phyloP scores from a whole-genome alignment of 2,329 filamentous ascomycete genomes.

The Pezicula neosporulosa region DNA sequence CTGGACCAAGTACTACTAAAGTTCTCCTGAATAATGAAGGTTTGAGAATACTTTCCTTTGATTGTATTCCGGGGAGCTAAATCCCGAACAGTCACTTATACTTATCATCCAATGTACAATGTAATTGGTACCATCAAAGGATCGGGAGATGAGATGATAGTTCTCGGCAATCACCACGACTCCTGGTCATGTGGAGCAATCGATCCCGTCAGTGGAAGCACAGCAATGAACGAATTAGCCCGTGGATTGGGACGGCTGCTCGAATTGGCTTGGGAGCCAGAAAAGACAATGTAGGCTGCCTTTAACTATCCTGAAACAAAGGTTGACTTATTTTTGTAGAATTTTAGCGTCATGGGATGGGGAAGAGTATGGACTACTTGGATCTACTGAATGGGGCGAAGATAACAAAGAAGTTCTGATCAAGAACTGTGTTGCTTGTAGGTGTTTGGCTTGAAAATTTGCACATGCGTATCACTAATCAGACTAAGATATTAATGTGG shows the following conservation, averaged over 20 bases:
- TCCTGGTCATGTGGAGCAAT: slow-evolving; percentile 80
- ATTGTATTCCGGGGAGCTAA: not conserved
- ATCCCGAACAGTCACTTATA: slow-evolving; percentile 64
- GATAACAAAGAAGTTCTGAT: slow-evolving; percentile 45
- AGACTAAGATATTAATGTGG: slow-evolving; percentile 63
- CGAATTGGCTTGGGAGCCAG: slow-evolving; percentile 70
- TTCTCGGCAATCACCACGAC: slow-evolving; percentile 84
- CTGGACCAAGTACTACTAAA: slow-evolving; percentile 5
- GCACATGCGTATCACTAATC: slow-evolving; percentile 35
- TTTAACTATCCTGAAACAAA: not conserved
- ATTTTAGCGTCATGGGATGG: slow-evolving; percentile 73
- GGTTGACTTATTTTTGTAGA: not conserved
- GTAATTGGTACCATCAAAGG: slow-evolving; percentile 88
- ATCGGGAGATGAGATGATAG: slow-evolving; percentile 74
- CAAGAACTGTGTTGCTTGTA: slow-evolving; percentile 60
- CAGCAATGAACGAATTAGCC: slow-evolving; percentile 71
- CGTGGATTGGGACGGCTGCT: slow-evolving; percentile 68
- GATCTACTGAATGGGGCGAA: slow-evolving; percentile 80
- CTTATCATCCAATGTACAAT: slow-evolving; percentile 76
- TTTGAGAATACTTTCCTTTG: not conserved
- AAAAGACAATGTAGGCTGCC: slow-evolving; percentile 63
- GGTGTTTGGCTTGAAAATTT: slow-evolving; percentile 54
- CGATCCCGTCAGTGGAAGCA: slow-evolving; percentile 77
- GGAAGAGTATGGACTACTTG: slow-evolving; percentile 73
- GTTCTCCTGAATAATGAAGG: slow-evolving; percentile 45